phyloP scores from a whole-genome alignment of 2,329 filamentous ascomycete genomes.

The Neurospora sp. region DNA sequence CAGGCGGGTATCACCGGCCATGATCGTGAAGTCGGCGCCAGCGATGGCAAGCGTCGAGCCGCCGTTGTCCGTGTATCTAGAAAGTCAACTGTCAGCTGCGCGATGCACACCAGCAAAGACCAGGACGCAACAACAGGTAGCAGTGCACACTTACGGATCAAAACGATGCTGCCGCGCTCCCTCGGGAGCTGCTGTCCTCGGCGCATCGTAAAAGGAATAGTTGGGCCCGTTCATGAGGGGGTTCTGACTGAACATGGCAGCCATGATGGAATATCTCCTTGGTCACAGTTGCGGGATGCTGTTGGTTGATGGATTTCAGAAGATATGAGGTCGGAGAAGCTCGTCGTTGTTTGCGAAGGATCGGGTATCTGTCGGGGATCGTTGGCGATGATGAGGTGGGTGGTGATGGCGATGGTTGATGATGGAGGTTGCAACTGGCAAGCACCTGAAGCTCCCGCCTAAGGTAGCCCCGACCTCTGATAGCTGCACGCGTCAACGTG shows the following conservation, averaged over 20 bases:
- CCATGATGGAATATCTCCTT: constrained; percentile 34
- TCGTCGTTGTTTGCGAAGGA: not conserved
- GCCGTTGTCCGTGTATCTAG: constrained; percentile 93
- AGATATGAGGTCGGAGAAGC: not conserved
- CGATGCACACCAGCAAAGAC: not conserved
- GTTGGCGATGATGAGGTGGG: constrained; percentile 1
- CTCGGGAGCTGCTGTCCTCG: constrained; percentile 43
- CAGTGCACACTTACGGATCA: constrained; percentile 62
- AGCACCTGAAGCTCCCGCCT: not conserved
- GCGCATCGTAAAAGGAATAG: constrained; percentile 57
- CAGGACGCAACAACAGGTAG: not conserved
- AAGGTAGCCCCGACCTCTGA: not conserved
- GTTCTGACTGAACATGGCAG: constrained; percentile 62
- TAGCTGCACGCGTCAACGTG: not conserved
- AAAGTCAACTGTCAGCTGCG: constrained; percentile 3
- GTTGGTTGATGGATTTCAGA: not conserved
- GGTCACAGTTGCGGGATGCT: constrained; percentile 2
- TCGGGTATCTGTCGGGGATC: not conserved
- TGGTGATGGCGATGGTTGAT: constrained; percentile 5
- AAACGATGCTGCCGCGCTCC: constrained; percentile 66
- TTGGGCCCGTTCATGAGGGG: constrained; percentile 59
- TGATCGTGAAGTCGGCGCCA: constrained; percentile 87
- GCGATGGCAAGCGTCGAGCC: constrained; percentile 93
- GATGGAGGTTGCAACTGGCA: not conserved
- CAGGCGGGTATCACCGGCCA: constrained; percentile 93